Base-by-base conservation (phyloP, 441 rosid genomes). In the Brassica balearica region DNA sequence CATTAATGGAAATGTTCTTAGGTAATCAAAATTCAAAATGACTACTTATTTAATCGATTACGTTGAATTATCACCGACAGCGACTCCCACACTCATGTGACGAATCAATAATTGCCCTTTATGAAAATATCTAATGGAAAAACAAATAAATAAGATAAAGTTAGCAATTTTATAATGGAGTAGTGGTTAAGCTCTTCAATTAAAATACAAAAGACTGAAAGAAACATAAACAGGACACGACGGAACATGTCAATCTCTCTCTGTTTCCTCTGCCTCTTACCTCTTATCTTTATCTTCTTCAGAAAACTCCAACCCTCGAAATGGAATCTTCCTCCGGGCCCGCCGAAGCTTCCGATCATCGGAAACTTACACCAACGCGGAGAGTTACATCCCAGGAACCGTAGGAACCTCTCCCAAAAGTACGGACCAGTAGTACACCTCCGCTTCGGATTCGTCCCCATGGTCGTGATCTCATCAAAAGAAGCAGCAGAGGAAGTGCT, bases 281-380 rank as follows among this genome's bases (percentile, higher is more conserved):
- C 65, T n/a, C 63, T 65, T 53, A 27, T 74, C 71, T 53, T 65
- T 0, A 48, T 65, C 64, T 14, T 74, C 71, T 29, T 53, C 29
- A 64, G 20, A 43, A 65, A 12, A 3, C 32, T 74, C 14, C 6
- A 25, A 12, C 29, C n/a, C 8, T 22, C 55, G 4, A 69, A 53
- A 63, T 41, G 41, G 29, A 79, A 69, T 25, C 82, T 74, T 64
- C 79, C 82, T 17, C 82, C 79, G 1, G 64, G 75, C 1, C 82
- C 82, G 32, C 29, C 22, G 2, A 68, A 51, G 29, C 68, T 79
- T 41, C 82, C 79, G 20, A 74, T 79, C 79, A 79, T 79, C 66
- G 82, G 82, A 69, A 79, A 79, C 75, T 46, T 80, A 61, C 77
- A 80, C 73, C 68, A 70, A 27, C 72, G 73, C 9, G 41, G 34